Conservation (phyloP, 331 rosid species). For the Malus hybrid region DNA sequence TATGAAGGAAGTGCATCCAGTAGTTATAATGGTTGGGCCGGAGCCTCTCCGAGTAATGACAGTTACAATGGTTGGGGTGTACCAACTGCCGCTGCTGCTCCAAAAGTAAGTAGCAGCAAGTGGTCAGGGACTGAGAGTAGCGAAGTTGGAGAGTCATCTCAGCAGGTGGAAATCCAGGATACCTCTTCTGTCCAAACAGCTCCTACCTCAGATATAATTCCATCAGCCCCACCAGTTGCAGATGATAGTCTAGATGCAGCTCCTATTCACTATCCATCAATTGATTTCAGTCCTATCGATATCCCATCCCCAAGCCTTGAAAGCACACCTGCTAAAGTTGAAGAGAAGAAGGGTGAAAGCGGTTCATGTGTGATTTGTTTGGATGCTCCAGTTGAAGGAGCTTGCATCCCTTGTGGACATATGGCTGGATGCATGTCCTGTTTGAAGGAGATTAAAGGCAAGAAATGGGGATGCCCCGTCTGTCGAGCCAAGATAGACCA, state of each 20-base stretch:
- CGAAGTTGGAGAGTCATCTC: constrained; percentile 21
- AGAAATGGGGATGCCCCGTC: constrained; percentile 99
- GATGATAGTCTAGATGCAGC: constrained; percentile 42
- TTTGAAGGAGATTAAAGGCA: constrained; percentile 69
- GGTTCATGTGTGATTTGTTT: constrained; percentile 78
- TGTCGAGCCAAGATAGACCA: constrained; percentile 86
- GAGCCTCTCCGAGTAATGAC: neutral
- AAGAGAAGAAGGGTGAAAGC: constrained; percentile 33
- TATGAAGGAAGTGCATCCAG: constrained; percentile 55
- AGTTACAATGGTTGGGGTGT: constrained; percentile 32
- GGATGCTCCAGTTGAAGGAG: constrained; percentile 92
- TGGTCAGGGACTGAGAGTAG: constrained; percentile 26
- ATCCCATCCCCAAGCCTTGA: constrained; percentile 32
- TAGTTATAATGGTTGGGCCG: constrained; percentile 6
- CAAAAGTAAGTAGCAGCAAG: constrained; percentile 16
- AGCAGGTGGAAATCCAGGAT: constrained; percentile 17
- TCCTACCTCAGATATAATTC: constrained; percentile 21
- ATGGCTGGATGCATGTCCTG: constrained; percentile 97
- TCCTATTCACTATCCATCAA: constrained; percentile 72
- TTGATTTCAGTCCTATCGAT: constrained; percentile 57
- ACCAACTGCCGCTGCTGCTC: constrained; percentile 16
- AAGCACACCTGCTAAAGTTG: constrained; percentile 16
- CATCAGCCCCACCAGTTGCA: constrained; percentile 58
- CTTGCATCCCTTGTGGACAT: constrained; percentile 98
- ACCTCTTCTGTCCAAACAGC: constrained; percentile 12